Evolutionary conservation across 2,329 filamentous ascomycete species (phyloP).

Genomic region (Hymenoscyphus infarciens): DNA sequence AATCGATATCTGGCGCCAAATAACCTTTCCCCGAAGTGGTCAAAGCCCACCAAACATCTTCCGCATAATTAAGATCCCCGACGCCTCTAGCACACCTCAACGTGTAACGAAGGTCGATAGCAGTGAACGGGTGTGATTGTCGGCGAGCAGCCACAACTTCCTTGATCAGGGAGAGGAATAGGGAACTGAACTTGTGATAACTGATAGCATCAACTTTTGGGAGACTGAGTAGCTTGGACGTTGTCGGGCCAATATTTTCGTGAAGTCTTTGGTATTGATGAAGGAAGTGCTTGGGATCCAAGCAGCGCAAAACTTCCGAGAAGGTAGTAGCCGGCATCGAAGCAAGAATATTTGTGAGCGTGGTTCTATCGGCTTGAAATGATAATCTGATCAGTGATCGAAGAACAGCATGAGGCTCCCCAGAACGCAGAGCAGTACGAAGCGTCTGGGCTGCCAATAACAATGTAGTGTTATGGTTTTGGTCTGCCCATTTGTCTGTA

Average conservation of each 20-base stretch:
- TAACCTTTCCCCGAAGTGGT: conserved; percentile 8
- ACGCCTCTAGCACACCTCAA: conserved; percentile 49
- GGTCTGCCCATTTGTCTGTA: background rate
- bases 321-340: conserved; percentile 53
- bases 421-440: conserved; percentile 15
- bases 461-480: background rate
- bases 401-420: conserved; percentile 21
- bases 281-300: conserved; percentile 56
- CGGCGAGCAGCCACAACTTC: conserved; percentile 39
- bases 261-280: conserved; percentile 45
- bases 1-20: conserved; percentile 43
- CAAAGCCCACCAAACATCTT: conserved; percentile 46
- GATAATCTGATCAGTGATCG: conserved; percentile 12
- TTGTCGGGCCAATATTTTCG: conserved; percentile 46
- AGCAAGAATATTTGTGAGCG: conserved; percentile 32
- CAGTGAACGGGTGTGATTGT: conserved; percentile 38
- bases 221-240: conserved; percentile 32
- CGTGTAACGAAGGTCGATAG: conserved; percentile 49
- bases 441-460: conserved; percentile 8
- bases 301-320: conserved; percentile 57
- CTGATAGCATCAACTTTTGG: conserved; percentile 11
- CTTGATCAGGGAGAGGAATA: conserved; percentile 23
- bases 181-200: conserved; percentile 25
- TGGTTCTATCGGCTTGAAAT: conserved; percentile 10
- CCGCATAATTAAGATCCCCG: conserved; percentile 43